Conservation (phyloP, 2,329 filamentous ascomycete genomes). For the Boeremia lycopersici region DNA sequence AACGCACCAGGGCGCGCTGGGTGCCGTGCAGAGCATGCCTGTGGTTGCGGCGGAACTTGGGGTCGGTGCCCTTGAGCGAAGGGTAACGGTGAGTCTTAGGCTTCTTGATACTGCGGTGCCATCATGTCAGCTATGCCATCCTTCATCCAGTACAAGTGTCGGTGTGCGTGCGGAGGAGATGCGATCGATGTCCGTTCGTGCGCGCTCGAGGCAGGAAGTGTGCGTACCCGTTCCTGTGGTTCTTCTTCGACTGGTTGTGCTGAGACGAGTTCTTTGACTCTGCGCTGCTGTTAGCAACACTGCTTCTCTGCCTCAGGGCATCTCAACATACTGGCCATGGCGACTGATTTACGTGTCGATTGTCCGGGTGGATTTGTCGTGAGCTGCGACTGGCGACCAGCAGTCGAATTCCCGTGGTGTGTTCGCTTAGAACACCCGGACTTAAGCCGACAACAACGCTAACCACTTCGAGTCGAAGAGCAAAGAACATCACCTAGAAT, state of each 20-base stretch:
- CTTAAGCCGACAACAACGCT: not conserved
- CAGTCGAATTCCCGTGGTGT: conserved; percentile 1
- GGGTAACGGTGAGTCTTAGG: conserved; percentile 99
- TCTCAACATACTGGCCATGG: conserved; percentile 71
- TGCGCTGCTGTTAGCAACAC: conserved; percentile 50
- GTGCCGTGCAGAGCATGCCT: conserved; percentile 99
- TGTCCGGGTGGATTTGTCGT: conserved; percentile 36
- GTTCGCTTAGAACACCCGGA: not conserved
- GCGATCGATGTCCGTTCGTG: conserved; percentile 12
- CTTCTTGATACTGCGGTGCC: conserved; percentile 89
- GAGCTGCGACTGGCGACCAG: not conserved
- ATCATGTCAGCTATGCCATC: conserved; percentile 26
- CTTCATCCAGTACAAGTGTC: conserved; percentile 2
- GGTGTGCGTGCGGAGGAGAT: not conserved
- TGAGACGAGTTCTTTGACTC: conserved; percentile 99
- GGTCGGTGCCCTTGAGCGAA: conserved; percentile 97
- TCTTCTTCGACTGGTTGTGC: conserved; percentile 98
- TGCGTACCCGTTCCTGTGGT: conserved; percentile 97
- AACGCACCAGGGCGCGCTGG: conserved; percentile 92
- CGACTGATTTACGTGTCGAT: conserved; percentile 53
- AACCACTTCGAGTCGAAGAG: not conserved
- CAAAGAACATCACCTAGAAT: not conserved
- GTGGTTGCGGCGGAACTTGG: conserved; percentile 99
- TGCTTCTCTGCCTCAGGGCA: not conserved
- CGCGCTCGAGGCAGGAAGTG: conserved; percentile 20